Evolutionary conservation across 192 early-diverging fungal species (phyloP).

Genomic region (Backusella sp.): DNA sequence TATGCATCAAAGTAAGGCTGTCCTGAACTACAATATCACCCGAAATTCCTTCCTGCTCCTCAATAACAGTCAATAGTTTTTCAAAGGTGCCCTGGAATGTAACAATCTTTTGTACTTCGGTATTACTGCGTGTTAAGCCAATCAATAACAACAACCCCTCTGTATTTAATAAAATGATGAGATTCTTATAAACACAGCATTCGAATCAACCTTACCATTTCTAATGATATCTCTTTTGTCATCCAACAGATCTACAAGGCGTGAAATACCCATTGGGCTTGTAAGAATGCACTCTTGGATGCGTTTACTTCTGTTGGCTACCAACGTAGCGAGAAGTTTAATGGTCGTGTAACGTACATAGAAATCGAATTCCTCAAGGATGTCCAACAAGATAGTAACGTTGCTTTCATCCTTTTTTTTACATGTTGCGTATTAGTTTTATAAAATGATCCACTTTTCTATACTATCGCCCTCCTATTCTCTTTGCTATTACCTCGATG

Average conservation of each 20-base stretch:
- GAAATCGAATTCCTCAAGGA: constrained; percentile 91
- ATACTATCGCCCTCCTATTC: neutral
- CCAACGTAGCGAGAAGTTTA: constrained; percentile 79
- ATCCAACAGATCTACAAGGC: constrained; percentile 92
- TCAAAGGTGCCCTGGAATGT: constrained; percentile 99
- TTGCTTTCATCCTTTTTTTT: constrained; percentile 56
- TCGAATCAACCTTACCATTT: constrained; percentile 60
- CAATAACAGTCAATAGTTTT: constrained; percentile 80
- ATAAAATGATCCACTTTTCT: neutral
- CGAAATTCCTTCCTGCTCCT: constrained; percentile 87
- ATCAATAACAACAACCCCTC: constrained; percentile 92
- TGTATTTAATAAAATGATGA: constrained; percentile 28
- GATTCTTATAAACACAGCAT: neutral
- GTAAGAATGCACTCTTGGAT: constrained; percentile 88
- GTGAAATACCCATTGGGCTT: constrained; percentile 77
- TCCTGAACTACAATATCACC: constrained; percentile 97
- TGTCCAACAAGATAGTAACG: constrained; percentile 80
- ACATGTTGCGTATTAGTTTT: constrained; percentile 17
- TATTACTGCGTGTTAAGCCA: constrained; percentile 86
- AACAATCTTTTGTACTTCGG: constrained; percentile 98
- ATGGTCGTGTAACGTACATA: constrained; percentile 92
- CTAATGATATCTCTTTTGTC: constrained; percentile 94
- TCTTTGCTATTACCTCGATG: constrained; percentile 30
- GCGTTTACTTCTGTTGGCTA: constrained; percentile 53
- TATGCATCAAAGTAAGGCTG: constrained; percentile 89